phyloP scores from a whole-genome alignment of 2,329 filamentous ascomycete genomes.

The Biscogniauxia marginata region DNA sequence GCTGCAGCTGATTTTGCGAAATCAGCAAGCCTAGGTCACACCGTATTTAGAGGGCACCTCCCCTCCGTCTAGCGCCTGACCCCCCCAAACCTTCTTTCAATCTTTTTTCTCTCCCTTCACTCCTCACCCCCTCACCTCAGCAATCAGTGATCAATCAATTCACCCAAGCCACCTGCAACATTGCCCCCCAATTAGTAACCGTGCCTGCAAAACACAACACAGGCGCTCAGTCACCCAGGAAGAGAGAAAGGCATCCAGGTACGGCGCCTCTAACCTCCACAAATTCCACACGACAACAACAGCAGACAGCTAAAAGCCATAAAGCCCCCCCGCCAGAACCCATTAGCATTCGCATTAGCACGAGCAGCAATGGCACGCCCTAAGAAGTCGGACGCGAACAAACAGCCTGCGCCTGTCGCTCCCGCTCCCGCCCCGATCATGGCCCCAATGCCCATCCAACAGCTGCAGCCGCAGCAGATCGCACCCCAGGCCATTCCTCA shows the following conservation, averaged over 20 bases:
- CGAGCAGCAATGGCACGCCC: conserved; percentile 37
- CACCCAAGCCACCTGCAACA: background rate
- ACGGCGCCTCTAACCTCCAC: background rate
- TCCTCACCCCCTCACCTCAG: conserved; percentile 14
- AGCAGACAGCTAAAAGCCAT: background rate
- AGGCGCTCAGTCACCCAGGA: background rate
- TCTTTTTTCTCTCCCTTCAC: conserved; percentile 21
- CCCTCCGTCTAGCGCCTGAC: conserved; percentile 23
- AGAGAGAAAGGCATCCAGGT: background rate
- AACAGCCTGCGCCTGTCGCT: conserved; percentile 37
- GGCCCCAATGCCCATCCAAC: conserved; percentile 35
- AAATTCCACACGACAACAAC: background rate
- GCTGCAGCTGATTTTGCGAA: conserved; percentile 15
- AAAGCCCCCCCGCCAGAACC: background rate
- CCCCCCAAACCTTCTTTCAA: conserved; percentile 20
- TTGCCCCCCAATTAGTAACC: background rate
- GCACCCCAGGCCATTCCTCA: conserved; percentile 22
- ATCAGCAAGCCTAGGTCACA: conserved; percentile 26
- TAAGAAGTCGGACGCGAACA: conserved; percentile 38
- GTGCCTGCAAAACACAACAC: background rate
- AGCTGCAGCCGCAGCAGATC: conserved; percentile 12
- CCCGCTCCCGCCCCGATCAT: conserved; percentile 38
- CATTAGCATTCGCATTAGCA: too few species aligned
- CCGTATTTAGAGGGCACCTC: conserved; percentile 31
- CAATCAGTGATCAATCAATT: conserved; percentile 5